Base-by-base conservation (phyloP, 192 early-diverging fungal genomes). In the Rhizoclosmatium globosum region DNA sequence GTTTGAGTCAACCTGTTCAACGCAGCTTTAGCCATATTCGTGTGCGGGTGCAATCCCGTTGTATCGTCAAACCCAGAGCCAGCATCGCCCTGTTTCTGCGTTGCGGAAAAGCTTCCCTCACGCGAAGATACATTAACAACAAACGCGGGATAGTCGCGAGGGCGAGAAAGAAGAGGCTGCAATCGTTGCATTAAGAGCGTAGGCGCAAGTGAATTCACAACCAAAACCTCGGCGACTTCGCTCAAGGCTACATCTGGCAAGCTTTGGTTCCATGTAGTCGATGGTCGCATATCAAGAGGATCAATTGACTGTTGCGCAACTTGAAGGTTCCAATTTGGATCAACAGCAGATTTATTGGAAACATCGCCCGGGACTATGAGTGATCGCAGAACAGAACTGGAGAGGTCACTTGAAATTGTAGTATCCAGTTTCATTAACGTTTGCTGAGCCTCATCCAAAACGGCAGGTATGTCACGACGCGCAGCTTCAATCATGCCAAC, bases 1-100 rank as follows among this genome's bases (percentile, higher is more conserved):
- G 77, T 78, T 21, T 72, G 68, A 3, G 77, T 78, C 39, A 78
- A 31, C 41, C 71, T 11, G 46, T 78, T 78, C 67, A 78, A 74
- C 19, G 77, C 77, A 38, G 69, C 69, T 56, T 78, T 78, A 2
- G 77, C 77, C 77, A 78, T 78, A 46, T 78, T 78, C 23, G 77
- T 78, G 41, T 78, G 77, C 15, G 77, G 77, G 50, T 78, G 77
- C 15, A 57, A 13, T 19, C 77, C 67, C 45, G 57, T 68, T 77
- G 56, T 56, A 46, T 69, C 71, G 45, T 72, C 71, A 23, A 61
- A 66, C 17, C 70, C 70, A 23, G 39, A 46, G 2, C 46, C 75
- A 2, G 21, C 53, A 45, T 70, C 77, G n/a, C n/a, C 66, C 15
- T 56, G 6, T 23, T 39, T n/a, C 21, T n/a, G 57, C 21, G 77